Conservation (phyloP, 2,329 filamentous ascomycete species). For the Nigrospora oryzae region DNA sequence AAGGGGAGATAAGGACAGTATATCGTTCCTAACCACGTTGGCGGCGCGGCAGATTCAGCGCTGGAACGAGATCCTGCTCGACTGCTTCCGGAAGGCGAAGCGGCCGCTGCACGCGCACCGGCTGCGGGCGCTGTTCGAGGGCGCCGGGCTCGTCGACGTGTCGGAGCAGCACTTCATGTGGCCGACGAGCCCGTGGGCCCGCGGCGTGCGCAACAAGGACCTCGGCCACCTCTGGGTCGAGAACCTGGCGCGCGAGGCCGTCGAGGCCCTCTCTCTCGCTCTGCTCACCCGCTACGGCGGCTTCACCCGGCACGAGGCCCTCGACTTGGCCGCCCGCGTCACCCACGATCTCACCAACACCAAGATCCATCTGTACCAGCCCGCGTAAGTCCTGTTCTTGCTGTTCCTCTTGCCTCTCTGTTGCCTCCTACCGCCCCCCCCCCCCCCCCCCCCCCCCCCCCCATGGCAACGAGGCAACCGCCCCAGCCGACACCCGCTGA, state of each 20-base stretch:
- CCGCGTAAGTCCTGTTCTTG: no score
- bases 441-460: no score
- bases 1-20: no score
- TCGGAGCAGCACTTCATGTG: slow-evolving; percentile 4
- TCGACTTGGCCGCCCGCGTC: neutral
- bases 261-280: neutral
- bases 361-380: neutral
- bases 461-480: no score
- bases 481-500: no score
- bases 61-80: neutral
- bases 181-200: slow-evolving; percentile 6
- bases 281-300: neutral
- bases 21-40: no score
- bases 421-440: no score
- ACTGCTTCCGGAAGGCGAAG: slow-evolving; percentile 4
- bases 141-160: slow-evolving; percentile 4
- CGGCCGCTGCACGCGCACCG: slow-evolving; percentile 1
- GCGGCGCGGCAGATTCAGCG: neutral
- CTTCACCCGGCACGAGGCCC: neutral
- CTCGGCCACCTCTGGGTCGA: slow-evolving; percentile 2
- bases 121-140: slow-evolving; percentile 3
- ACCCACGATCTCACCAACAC: neutral
- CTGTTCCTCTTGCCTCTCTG: no score
- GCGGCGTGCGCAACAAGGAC: slow-evolving; percentile 4
- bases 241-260: neutral